Percentiles rank a stretch among this genome's conserved stretches.
These are phyloP conservation scores for Apiospora malaysiana DNA, from an alignment of 2,329 filamentous ascomycete species.

Conservation along the genomic window DNA sequence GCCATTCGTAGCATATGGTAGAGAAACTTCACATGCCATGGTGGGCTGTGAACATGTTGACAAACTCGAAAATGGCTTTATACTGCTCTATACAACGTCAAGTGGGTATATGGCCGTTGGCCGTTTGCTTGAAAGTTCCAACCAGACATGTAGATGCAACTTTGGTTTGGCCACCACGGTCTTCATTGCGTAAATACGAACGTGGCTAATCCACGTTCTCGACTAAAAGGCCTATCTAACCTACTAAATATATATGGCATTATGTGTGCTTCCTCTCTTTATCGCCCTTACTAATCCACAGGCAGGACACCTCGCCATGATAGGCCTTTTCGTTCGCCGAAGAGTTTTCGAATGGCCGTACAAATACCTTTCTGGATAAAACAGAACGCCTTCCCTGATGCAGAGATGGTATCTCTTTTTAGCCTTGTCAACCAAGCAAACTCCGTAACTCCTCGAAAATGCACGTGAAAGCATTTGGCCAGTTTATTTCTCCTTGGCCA, in stretches of 20 bases:
- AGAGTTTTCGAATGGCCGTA: not conserved
- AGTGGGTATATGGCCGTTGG: not conserved
- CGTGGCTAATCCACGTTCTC: not conserved
- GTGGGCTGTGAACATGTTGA: not conserved
- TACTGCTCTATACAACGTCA: not conserved
- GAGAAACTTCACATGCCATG: no score
- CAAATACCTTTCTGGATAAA: not conserved
- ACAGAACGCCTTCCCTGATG: slow-evolving; percentile 16
- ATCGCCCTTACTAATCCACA: not conserved
- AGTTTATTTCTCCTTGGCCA: slow-evolving; percentile 65
- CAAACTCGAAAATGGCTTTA: not conserved
- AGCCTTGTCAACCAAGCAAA: not conserved
- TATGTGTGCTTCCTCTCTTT: not conserved
- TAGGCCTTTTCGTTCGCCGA: not conserved
- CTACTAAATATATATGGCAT: not conserved
- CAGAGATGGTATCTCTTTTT: slow-evolving; percentile 19
- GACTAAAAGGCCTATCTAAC: not conserved
- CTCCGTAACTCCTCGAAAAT: slow-evolving; percentile 18
- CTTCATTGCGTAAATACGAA: not conserved
- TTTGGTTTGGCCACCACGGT: slow-evolving; percentile 5
- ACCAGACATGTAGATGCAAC: not conserved
- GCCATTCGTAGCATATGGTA: not conserved
- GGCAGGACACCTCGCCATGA: not conserved
- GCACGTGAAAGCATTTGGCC: not conserved
- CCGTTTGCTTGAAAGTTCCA: not conserved